Percentiles rank a stretch among this genome's conserved stretches.
Evolutionary conservation across 495 filamentous ascomycete genomes (phyloP).

Genomic region (Hypoxylon crocopeplum): DNA sequence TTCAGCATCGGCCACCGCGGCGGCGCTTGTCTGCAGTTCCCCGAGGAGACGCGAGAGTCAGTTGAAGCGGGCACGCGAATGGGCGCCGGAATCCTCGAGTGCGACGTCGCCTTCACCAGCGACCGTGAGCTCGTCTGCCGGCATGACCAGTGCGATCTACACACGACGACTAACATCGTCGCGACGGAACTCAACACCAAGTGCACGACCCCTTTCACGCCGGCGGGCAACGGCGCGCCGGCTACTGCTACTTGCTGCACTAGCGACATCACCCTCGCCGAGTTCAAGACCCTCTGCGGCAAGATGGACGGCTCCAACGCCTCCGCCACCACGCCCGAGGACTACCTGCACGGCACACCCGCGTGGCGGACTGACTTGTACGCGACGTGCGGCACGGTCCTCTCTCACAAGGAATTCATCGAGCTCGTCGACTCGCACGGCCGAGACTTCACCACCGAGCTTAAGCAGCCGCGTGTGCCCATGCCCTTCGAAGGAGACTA

Average conservation of each 20-base stretch:
- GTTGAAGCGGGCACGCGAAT: constrained; percentile 61
- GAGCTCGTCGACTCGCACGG: constrained; percentile 57
- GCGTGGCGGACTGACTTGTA: constrained; percentile 65
- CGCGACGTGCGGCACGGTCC: constrained; percentile 59
- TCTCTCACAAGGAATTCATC: constrained; percentile 62
- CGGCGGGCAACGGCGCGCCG: constrained; percentile 45
- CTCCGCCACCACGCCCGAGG: constrained; percentile 57
- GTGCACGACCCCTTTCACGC: constrained; percentile 65
- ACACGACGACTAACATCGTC: constrained; percentile 70
- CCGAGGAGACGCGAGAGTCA: constrained; percentile 63
- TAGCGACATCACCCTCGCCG: constrained; percentile 64
- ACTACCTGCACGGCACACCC: constrained; percentile 61
- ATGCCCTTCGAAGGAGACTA: constrained; percentile 69
- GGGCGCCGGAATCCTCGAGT: constrained; percentile 71
- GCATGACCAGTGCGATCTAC: constrained; percentile 68
- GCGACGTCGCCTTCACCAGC: constrained; percentile 67
- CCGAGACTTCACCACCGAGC: constrained; percentile 65
- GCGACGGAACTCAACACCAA: constrained; percentile 63
- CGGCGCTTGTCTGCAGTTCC: constrained; percentile 63
- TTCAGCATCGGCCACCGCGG: constrained; percentile 67
- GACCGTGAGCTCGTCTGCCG: constrained; percentile 68
- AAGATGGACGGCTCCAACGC: constrained; percentile 68
- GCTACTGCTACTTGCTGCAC: constrained; percentile 68
- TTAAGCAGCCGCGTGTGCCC: constrained; percentile 63
- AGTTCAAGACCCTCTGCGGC: constrained; percentile 65